Evolutionary conservation across 306 rosid genomes (phyloP).

Genomic region (Cyclanthera cordifolia): DNA sequence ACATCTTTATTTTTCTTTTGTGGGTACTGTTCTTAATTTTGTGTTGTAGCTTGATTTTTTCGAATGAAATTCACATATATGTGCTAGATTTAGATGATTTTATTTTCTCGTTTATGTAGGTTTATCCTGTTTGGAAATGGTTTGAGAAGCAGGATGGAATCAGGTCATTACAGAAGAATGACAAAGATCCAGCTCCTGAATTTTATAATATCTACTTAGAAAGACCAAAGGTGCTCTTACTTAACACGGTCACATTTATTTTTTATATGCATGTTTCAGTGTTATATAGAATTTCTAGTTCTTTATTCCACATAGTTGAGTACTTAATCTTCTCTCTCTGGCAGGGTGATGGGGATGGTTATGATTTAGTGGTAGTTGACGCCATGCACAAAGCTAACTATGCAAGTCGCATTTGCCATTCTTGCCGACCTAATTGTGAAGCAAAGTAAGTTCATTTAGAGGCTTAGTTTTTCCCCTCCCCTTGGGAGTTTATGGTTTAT

Average conservation of each 20-base stretch:
- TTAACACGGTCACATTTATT: slow-evolving; percentile 20
- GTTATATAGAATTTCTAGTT: not conserved
- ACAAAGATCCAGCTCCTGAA: slow-evolving; percentile 92
- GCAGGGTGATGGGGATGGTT: slow-evolving; percentile 98
- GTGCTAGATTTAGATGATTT: not conserved
- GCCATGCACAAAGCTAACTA: slow-evolving; percentile 99
- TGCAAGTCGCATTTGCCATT: slow-evolving; percentile 97
- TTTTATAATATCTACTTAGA: slow-evolving; percentile 95
- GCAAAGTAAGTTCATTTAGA: slow-evolving; percentile 60
- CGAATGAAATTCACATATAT: not conserved
- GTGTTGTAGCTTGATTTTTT: not conserved
- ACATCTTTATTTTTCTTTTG: not conserved
- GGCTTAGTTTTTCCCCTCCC: not conserved
- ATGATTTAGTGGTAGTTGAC: slow-evolving; percentile 91
- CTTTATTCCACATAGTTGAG: slow-evolving; percentile 1
- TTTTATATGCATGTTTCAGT: slow-evolving; percentile 1
- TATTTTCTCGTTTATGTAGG: slow-evolving; percentile 28
- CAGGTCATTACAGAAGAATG: slow-evolving; percentile 81
- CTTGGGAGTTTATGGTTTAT: not conserved
- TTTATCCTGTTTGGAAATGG: slow-evolving; percentile 99
- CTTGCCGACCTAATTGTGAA: slow-evolving; percentile 96
- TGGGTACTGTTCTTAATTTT: not conserved
- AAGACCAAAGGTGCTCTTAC: slow-evolving; percentile 74
- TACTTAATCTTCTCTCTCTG: slow-evolving; percentile 8
- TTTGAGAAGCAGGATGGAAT: slow-evolving; percentile 98